These are phyloP conservation scores for Cryphonectria nitschkei DNA, from an alignment of 2,329 filamentous ascomycete species.

Conservation along the genomic window DNA sequence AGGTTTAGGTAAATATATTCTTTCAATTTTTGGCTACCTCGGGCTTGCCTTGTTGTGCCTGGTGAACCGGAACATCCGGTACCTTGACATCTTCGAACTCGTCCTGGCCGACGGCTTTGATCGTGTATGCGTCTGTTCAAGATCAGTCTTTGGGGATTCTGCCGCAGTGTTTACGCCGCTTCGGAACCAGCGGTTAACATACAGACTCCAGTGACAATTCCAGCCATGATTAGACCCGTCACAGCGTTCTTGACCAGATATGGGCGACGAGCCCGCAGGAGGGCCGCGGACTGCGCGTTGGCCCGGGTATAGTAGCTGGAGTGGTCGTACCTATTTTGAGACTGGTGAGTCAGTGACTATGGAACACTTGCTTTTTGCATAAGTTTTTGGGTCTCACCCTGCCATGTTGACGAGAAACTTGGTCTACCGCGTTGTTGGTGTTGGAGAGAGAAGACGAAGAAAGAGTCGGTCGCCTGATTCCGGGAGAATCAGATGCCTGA, in stretches of 20 bases:
- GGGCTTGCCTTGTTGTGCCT: slow-evolving; percentile 30
- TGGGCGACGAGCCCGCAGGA: slow-evolving; percentile 88
- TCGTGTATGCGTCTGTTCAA: slow-evolving; percentile 60
- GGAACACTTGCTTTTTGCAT: neutral
- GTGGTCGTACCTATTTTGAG: slow-evolving; percentile 46
- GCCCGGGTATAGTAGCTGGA: slow-evolving; percentile 89
- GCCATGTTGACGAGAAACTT: slow-evolving; percentile 23
- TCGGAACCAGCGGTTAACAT: slow-evolving; percentile 45
- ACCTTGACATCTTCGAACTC: slow-evolving; percentile 96
- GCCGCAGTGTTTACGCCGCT: neutral
- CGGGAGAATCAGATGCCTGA: slow-evolving; percentile 25
- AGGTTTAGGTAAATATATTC: no score
- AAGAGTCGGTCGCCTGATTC: neutral
- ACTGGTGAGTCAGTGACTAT: neutral
- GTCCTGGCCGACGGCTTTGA: slow-evolving; percentile 89
- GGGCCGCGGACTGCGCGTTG: slow-evolving; percentile 82
- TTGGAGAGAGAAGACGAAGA: neutral
- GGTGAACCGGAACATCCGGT: slow-evolving; percentile 65
- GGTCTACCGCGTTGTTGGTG: slow-evolving; percentile 4
- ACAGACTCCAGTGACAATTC: slow-evolving; percentile 87
- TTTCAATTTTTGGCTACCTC: slow-evolving; percentile 36
- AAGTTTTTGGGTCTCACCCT: slow-evolving; percentile 18
- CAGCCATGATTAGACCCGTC: slow-evolving; percentile 75
- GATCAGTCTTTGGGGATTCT: neutral
- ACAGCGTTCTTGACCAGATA: slow-evolving; percentile 89